Conservation (phyloP, 805 yeast genomes). For the Wickerhamiella qilinensis region DNA sequence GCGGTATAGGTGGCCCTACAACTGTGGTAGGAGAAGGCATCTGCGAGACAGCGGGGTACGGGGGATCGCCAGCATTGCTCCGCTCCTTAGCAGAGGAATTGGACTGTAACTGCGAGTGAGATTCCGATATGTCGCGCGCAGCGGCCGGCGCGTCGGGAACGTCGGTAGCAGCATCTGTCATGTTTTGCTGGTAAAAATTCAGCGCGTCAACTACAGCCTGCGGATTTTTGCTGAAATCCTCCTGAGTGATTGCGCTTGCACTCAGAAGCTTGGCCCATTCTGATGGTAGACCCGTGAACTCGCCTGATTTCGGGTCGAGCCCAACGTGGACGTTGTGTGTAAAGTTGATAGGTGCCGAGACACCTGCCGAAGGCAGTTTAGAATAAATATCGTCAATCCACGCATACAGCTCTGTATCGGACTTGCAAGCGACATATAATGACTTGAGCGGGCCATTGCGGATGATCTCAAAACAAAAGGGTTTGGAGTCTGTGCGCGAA, state of each 20-base stretch:
- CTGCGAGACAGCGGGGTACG: too few relatives aligned
- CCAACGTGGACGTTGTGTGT: conserved; percentile 95
- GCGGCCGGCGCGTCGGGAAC: too few relatives aligned
- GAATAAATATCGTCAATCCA: conserved; percentile 76
- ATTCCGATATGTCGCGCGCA: too few relatives aligned
- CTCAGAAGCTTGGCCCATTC: conserved; percentile 79
- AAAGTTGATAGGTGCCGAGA: conserved; percentile 85
- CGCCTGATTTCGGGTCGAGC: conserved; percentile 66
- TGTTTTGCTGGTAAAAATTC: conserved; percentile 41
- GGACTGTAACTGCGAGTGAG: too few relatives aligned
- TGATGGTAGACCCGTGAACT: conserved; percentile 79
- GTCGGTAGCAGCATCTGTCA: conserved; percentile 11
- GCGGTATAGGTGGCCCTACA: too few relatives aligned
- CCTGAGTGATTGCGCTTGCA: conserved; percentile 74
- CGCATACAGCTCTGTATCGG: conserved; percentile 62
- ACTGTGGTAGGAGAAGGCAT: too few relatives aligned
- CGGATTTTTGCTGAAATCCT: conserved; percentile 82
- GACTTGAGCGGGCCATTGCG: conserved; percentile 34
- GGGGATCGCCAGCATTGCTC: too few relatives aligned
- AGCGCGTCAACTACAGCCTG: conserved; percentile 88
- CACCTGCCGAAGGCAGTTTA: conserved; percentile 30
- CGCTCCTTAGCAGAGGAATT: too few relatives aligned
- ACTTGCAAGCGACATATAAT: conserved; percentile 56
- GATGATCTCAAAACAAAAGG: conserved; percentile 65
- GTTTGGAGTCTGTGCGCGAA: conserved; percentile 51